Conservation (phyloP, 768 basidiomycete genomes). For the Calocera viscosa region DNA sequence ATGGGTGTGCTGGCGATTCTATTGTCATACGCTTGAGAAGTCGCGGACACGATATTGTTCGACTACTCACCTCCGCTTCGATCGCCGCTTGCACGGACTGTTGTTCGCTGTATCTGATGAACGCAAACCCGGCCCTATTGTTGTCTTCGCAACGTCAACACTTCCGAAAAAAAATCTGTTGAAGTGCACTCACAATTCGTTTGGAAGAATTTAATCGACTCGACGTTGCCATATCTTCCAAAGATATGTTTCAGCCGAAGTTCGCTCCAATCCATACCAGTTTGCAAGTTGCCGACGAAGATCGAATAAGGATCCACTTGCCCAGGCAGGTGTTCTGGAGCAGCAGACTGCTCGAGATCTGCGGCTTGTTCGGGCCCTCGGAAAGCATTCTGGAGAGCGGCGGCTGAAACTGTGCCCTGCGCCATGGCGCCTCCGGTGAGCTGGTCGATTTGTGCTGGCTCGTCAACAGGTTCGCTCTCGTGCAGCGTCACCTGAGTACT, state of each 20-base stretch:
- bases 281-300: conserved; percentile 62
- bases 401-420: no score
- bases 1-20: not conserved
- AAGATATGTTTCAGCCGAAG: conserved; percentile 47
- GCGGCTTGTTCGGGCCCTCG: no score
- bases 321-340: not conserved
- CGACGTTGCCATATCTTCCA: conserved; percentile 49
- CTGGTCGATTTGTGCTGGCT: not conserved
- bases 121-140: conserved; percentile 61
- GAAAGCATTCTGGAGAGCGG: no score
- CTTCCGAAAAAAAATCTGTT: not conserved
- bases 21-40: not conserved
- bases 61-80: conserved; percentile 40
- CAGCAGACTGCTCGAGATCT: no score
- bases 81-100: conserved; percentile 58
- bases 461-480: no score
- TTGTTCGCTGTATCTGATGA: conserved; percentile 55
- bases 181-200: not conserved
- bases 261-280: conserved; percentile 57
- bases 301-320: conserved; percentile 54
- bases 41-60: not conserved
- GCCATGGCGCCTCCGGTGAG: no score
- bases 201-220: conserved; percentile 37
- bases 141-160: conserved; percentile 33
- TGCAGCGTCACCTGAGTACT: not conserved